Evolutionary conservation across 2,329 filamentous ascomycete genomes (phyloP), one percentile per base, ranked within the genome.

Genomic region (Penicillium italicum): DNA sequence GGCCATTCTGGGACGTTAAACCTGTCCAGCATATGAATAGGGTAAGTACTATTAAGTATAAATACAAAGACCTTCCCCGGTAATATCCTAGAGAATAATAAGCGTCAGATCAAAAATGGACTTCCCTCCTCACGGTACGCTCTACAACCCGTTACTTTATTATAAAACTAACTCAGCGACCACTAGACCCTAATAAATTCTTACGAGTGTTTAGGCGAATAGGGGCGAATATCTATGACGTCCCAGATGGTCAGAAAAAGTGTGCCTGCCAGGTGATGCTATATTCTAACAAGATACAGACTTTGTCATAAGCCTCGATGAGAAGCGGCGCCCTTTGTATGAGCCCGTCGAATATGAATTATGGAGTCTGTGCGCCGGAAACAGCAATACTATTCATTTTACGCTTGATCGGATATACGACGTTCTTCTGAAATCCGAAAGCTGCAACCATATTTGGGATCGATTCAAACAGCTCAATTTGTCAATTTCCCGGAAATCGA

Each of bases 321-420:
- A 6, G 24, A 9, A 3, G 0, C 16, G 16, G 0, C 3, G 12
- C 2, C 12, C 38, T 12, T 2, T 5, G 1, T 41, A 4, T 5
- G 22, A 41, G 38, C 38, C 38, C 24, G 4, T 41, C 38, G 20
- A 41, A 20, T 6, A 41, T 0, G 1, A 41, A 16, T 41, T 41
- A 41, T 41, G 14, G 38, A 16, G 1, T 0, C 1, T 2, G 12
- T 41, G 20, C 22, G 38, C 38, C 38, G 38, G 38, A 41, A 24
- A 20, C 7, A 41, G 38, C 7, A 24, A 2, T 22, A 6, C 5
- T 16, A 41, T 12, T 1, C 4, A 41, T 26, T 26, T 41, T 10
- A 26, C 14, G 26, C 22, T 41, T 41, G 14, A 41, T 41, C 38
- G 14, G 22, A 10, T 41, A 16, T 41, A 41, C 14, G 14, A 26